Percentiles rank a stretch among this genome's conserved stretches.
phyloP scores from a whole-genome alignment of 2,329 filamentous ascomycete genomes.

The Leptographium flavum region DNA sequence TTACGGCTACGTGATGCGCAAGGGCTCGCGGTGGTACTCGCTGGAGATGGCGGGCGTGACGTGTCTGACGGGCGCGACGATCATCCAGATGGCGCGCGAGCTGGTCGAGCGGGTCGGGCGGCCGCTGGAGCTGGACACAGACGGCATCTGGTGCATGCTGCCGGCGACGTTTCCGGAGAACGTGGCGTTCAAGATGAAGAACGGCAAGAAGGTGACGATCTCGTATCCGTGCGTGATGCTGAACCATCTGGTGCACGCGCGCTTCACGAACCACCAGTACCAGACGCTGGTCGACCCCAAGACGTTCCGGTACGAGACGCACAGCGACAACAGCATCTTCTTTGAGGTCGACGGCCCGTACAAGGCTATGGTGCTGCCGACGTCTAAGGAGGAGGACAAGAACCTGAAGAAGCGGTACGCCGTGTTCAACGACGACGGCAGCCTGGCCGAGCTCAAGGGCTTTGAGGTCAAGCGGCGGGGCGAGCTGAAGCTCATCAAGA shows the following conservation, averaged over 20 bases:
- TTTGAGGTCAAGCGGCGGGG: conserved; percentile 96
- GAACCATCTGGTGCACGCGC: conserved; percentile 88
- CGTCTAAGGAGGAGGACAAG: conserved; percentile 97
- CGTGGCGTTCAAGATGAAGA: conserved; percentile 84
- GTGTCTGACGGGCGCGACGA: conserved; percentile 86
- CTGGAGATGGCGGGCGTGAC: conserved; percentile 99
- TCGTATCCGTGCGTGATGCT: conserved; percentile 99
- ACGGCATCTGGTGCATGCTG: conserved; percentile 99
- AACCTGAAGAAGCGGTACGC: conserved; percentile 99
- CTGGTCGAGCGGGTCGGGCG: conserved; percentile 87
- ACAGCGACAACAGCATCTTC: conserved; percentile 98
- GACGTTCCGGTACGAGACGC: conserved; percentile 83
- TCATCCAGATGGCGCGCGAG: conserved; percentile 91
- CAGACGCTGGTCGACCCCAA: conserved; percentile 70
- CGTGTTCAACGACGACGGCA: conserved; percentile 96
- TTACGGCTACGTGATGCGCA: conserved; percentile 98
- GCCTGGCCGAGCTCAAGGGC: conserved; percentile 85
- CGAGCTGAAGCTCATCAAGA: conserved; percentile 98
- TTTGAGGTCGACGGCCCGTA: conserved; percentile 98
- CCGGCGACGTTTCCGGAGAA: conserved; percentile 94
- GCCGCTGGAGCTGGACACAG: conserved; percentile 87
- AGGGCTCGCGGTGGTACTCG: conserved; percentile 97
- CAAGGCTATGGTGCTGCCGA: conserved; percentile 91
- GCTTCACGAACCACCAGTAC: conserved; percentile 96
- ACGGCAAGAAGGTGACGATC: conserved; percentile 90